These are phyloP conservation scores for Lipomyces yamadae DNA, from an alignment of 805 yeast genomes.

Conservation along the genomic window DNA sequence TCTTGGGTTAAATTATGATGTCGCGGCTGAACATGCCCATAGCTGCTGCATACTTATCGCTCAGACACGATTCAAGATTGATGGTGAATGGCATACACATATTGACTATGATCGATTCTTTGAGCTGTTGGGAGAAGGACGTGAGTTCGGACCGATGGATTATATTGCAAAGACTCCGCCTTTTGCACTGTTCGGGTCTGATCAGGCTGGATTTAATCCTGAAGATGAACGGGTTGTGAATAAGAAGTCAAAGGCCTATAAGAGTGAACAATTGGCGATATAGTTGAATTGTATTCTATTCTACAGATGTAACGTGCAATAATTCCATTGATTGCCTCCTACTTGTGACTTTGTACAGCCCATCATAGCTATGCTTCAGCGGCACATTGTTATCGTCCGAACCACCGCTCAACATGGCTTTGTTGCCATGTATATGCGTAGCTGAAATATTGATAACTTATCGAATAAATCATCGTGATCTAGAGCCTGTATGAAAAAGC, in stretches of 20 bases:
- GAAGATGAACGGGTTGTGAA: slow-evolving; percentile 64
- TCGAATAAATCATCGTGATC: not conserved
- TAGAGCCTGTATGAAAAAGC: not conserved
- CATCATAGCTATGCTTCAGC: too few species aligned
- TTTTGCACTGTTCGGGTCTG: slow-evolving; percentile 90
- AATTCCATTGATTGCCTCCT: not conserved
- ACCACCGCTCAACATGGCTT: too few species aligned
- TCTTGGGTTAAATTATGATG: slow-evolving; percentile 73
- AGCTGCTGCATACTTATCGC: slow-evolving; percentile 91
- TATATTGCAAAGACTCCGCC: slow-evolving; percentile 80
- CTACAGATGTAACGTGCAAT: not conserved
- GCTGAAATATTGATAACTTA: not conserved
- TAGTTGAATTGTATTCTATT: not conserved
- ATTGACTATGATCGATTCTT: slow-evolving; percentile 81
- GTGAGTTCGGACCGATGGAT: slow-evolving; percentile 75
- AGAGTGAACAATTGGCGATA: not conserved
- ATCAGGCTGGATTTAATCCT: slow-evolving; percentile 87
- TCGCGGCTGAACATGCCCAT: slow-evolving; percentile 96
- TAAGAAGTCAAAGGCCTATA: slow-evolving; percentile 22
- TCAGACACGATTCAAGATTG: slow-evolving; percentile 67
- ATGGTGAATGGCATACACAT: slow-evolving; percentile 85
- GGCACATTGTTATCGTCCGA: too few species aligned
- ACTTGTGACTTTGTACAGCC: too few species aligned
- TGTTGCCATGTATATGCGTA: not conserved
- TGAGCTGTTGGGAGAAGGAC: slow-evolving; percentile 66